phyloP scores from a whole-genome alignment of 176 grass and related monocot species.

The Elymus sibiricus region DNA sequence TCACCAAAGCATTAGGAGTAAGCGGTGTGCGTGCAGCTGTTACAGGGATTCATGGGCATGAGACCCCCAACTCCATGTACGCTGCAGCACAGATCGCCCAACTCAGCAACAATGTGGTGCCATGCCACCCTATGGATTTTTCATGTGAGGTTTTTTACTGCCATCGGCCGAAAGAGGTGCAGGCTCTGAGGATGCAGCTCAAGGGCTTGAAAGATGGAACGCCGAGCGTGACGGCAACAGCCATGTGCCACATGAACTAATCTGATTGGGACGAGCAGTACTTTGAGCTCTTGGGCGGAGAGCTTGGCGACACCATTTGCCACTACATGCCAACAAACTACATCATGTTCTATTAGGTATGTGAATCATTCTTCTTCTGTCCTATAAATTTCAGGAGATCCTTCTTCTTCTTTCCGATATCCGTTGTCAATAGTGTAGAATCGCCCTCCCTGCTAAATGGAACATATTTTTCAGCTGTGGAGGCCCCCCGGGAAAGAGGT shows the following conservation, averaged over 20 bases:
- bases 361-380: no score
- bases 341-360: background rate
- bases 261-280: background rate
- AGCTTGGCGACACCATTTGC: background rate
- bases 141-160: background rate
- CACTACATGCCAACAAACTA: background rate
- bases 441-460: no score
- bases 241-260: background rate
- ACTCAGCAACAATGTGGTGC: background rate
- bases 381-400: no score
- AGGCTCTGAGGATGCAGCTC: background rate
- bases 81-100: background rate
- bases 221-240: background rate
- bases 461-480: no score
- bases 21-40: background rate
- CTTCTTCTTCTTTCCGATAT: no score
- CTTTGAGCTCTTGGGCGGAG: background rate
- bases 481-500: no score
- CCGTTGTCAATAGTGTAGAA: no score
- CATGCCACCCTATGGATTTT: conserved; percentile 1
- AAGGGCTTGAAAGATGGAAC: background rate
- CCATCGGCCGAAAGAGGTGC: background rate
- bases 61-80: background rate
- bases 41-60: background rate
- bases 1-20: background rate